These are phyloP conservation scores for Lactarius evosmus DNA, from an alignment of 768 basidiomycete genomes.

Conservation along the genomic window DNA sequence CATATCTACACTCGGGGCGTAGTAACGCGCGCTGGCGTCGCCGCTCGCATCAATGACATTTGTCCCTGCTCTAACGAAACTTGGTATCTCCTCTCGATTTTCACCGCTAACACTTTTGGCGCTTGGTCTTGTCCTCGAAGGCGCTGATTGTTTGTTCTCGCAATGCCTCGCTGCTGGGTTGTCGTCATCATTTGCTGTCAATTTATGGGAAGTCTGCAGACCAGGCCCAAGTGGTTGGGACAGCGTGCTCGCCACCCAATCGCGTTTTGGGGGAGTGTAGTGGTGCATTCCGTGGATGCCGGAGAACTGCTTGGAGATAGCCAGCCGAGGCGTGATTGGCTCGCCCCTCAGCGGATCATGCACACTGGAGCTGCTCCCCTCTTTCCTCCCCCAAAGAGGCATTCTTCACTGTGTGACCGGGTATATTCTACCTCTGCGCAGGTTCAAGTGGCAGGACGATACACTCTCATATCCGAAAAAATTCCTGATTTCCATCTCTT, in stretches of 20 bases:
- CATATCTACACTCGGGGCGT: background rate
- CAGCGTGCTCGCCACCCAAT: background rate
- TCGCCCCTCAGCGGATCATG: background rate
- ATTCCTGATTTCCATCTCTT: background rate
- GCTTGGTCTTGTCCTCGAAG: background rate
- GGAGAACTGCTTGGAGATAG: background rate
- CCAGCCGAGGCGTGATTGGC: background rate
- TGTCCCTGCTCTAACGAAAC: conserved; percentile 2
- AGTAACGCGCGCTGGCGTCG: background rate
- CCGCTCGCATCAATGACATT: background rate
- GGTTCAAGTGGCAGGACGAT: background rate
- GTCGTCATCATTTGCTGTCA: background rate
- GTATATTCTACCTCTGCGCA: background rate
- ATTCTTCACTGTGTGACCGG: background rate
- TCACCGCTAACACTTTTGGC: background rate
- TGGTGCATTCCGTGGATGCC: background rate
- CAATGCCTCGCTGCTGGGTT: background rate
- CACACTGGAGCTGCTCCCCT: background rate
- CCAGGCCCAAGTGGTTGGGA: background rate
- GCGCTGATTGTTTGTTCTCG: background rate
- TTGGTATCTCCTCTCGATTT: background rate
- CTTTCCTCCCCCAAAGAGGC: too few species aligned
- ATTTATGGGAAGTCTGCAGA: background rate
- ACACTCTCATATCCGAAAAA: background rate
- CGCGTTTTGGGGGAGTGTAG: background rate